Base-by-base conservation (phyloP, 2,329 filamentous ascomycete genomes). In the Zymoseptoria pseudotritici region DNA sequence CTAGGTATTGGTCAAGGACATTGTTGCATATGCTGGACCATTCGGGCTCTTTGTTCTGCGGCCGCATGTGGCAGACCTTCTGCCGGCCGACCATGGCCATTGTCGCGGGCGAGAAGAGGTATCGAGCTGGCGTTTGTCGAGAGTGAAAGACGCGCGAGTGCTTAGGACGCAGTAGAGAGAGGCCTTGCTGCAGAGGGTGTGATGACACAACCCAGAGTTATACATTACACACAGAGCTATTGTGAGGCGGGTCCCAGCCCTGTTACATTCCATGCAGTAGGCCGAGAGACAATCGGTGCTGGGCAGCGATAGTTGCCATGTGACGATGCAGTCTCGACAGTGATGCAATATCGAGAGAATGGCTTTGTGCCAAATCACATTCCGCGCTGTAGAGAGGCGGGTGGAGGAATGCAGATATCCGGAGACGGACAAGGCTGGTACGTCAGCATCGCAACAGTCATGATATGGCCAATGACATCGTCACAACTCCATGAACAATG, bases 1-100 rank as follows among this genome's bases (percentile, higher is more conserved):
- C 80, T 72, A 86, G 78, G 70, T 83, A 86, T 71, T 85, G 80
- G 68, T 85, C 82, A 77, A 87, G 86, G 73, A 86, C 78, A 71
- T 82, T 81, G 73, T 82, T 81, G 73, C 80, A 80, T 61, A 83
- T 77, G 70, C 85, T 83, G 66, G 81, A 78, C 76, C 80, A 80
- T 59, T 80, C 78, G 68, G 75, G 72, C 61, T 77, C 77, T 79
- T 81, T 83, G 75, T 80, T 76, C 70, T 74, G 72, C 65, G 78
- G 66, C 72, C 77, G 77, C 69, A 78, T 76, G 60, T 74, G 69
- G 72, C 58, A 62, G 54, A 61, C 63, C 53, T 59, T 60, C 42
- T 61, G 59, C 55, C 59, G 64, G 54, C 59, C 57, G 21, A 65
- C 31, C 26, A 67, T 46, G 53, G 67, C 64, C 68, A 70, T 70